Conservation (phyloP, 768 basidiomycete genomes). For the Suillus placidus region DNA sequence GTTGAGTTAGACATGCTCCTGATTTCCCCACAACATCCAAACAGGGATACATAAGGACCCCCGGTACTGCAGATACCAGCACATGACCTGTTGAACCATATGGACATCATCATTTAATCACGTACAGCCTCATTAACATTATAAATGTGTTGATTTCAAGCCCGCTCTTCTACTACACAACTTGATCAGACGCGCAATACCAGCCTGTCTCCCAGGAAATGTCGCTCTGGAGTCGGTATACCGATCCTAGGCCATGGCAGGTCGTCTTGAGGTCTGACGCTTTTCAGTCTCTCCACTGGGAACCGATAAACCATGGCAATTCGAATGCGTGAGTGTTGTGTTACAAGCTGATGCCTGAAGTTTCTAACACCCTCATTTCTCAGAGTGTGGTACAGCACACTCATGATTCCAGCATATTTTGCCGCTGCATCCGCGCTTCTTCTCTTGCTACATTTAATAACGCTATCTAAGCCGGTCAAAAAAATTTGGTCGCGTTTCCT, state of each 20-base stretch:
- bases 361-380: background rate
- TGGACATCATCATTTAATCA: background rate
- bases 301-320: background rate
- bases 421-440: constrained; percentile 14
- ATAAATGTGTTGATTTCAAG: background rate
- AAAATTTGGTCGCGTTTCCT: constrained; percentile 6
- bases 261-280: constrained; percentile 6
- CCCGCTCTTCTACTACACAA: background rate
- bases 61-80: background rate
- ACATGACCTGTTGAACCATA: background rate
- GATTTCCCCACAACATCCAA: constrained; percentile 14
- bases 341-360: background rate
- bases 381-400: constrained; percentile 14
- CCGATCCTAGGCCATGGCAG: constrained; percentile 10
- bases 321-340: background rate
- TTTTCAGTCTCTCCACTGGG: background rate
- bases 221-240: constrained; percentile 12
- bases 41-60: constrained; percentile 8
- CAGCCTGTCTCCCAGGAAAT: constrained; percentile 1
- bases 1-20: constrained; percentile 9
- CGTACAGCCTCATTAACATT: background rate
- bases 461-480: constrained; percentile 11
- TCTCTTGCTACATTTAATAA: constrained; percentile 10
- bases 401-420: constrained; percentile 18
- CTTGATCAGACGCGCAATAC: background rate